Evolutionary conservation across 345 rosid species (phyloP).

Genomic region (Psidium friedrichsthalianum): DNA sequence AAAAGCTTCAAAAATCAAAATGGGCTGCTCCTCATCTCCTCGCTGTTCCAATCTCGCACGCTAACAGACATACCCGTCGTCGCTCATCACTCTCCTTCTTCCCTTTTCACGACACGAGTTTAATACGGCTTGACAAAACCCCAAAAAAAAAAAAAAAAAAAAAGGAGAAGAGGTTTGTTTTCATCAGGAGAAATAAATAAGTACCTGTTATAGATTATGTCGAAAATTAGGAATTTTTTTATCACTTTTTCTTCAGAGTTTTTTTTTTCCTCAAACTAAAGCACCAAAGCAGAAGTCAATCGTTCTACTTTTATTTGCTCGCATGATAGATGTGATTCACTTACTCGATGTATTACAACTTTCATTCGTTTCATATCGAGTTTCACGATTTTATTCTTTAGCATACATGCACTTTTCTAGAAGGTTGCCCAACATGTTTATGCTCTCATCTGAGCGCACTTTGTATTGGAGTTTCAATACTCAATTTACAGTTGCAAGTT

Average conservation of each 20-base stretch:
- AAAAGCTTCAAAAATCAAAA: not conserved
- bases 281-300: not conserved
- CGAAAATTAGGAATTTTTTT: not conserved
- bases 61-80: not conserved
- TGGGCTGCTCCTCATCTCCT: not conserved
- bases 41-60: not conserved
- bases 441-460: not conserved
- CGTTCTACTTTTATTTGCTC: not conserved
- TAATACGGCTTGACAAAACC: not conserved
- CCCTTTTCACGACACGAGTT: not conserved
- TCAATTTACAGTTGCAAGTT: not conserved
- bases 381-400: not conserved
- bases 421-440: accelerated
- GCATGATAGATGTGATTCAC: not conserved
- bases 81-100: too few relatives aligned
- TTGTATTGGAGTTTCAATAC: not conserved
- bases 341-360: not conserved
- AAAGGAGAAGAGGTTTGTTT: not conserved
- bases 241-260: not conserved
- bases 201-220: not conserved
- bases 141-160: not conserved
- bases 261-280: not conserved
- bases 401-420: not conserved
- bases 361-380: not conserved
- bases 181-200: not conserved